phyloP scores from a whole-genome alignment of 148 eudicot genomes.

The Rhododendron henanense region DNA sequence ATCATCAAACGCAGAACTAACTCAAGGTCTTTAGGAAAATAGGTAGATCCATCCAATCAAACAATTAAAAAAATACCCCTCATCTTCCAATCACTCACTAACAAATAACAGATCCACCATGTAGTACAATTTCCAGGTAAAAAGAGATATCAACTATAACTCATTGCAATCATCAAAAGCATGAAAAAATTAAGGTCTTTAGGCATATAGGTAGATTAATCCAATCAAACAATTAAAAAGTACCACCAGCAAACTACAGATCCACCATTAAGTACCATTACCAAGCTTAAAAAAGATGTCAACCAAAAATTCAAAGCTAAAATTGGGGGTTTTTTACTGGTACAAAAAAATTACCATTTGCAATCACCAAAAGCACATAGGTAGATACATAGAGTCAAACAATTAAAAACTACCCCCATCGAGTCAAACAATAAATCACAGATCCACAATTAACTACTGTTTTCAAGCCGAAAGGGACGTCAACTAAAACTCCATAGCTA shows the following conservation, averaged over 20 bases:
- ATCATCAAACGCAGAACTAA: background rate
- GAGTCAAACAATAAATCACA: background rate
- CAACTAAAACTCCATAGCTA: background rate
- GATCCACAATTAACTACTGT: background rate
- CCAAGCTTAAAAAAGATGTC: background rate
- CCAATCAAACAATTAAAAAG: background rate
- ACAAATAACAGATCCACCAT: background rate
- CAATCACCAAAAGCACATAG: background rate
- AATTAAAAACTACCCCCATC: background rate
- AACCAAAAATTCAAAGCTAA: background rate
- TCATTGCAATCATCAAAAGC: background rate
- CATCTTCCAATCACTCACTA: background rate
- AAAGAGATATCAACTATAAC: background rate
- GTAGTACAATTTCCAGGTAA: background rate
- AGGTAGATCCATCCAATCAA: background rate
- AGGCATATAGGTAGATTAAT: background rate
- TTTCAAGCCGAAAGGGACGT: background rate
- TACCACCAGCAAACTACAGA: background rate
- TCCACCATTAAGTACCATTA: background rate
- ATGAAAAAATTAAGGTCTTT: background rate
- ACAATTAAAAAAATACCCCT: background rate
- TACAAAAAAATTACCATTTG: background rate
- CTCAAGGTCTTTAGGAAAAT: background rate
- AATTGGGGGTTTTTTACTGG: background rate
- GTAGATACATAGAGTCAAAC: background rate